phyloP scores from a whole-genome alignment of 257 asterid species.

The Coffea eugenioides region DNA sequence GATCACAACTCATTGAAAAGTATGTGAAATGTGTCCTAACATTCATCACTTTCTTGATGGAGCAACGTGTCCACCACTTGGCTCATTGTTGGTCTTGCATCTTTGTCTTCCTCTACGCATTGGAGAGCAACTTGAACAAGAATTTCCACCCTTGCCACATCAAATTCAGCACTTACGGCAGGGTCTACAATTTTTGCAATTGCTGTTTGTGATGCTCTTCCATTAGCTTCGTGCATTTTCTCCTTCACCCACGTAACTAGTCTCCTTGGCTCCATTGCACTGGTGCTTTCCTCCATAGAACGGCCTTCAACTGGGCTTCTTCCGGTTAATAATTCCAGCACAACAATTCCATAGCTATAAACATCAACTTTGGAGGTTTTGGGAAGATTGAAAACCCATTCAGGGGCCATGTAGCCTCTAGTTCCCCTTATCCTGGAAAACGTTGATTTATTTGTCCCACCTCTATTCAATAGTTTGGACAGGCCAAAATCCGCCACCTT shows the following conservation, averaged over 20 bases:
- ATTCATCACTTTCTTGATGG: slow-evolving; percentile 17
- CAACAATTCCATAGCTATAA: slow-evolving; percentile 42
- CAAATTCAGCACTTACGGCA: background rate
- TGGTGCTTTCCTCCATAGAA: background rate
- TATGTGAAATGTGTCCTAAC: too few species aligned
- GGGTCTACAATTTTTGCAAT: slow-evolving; percentile 8
- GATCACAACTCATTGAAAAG: background rate
- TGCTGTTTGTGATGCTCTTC: background rate
- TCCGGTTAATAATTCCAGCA: slow-evolving; percentile 40
- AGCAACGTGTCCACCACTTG: slow-evolving; percentile 18
- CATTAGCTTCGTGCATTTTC: background rate
- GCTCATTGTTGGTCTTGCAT: slow-evolving; percentile 23
- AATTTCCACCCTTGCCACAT: background rate
- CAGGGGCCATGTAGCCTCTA: slow-evolving; percentile 57
- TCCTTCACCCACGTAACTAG: slow-evolving; percentile 29
- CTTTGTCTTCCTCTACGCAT: slow-evolving; percentile 15
- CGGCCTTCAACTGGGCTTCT: slow-evolving; percentile 11
- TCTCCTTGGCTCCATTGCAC: slow-evolving; percentile 19
- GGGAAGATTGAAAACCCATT: slow-evolving; percentile 41
- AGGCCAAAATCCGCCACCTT: slow-evolving; percentile 51
- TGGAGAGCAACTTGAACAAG: slow-evolving; percentile 12
- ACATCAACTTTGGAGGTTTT: slow-evolving; percentile 48
- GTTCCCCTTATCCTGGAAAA: slow-evolving; percentile 40
- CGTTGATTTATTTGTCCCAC: slow-evolving; percentile 2
- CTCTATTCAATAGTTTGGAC: slow-evolving; percentile 25